Evolutionary conservation across 352 stramenopile species (phyloP).

Genomic region (Phytopythium oedochilum): DNA sequence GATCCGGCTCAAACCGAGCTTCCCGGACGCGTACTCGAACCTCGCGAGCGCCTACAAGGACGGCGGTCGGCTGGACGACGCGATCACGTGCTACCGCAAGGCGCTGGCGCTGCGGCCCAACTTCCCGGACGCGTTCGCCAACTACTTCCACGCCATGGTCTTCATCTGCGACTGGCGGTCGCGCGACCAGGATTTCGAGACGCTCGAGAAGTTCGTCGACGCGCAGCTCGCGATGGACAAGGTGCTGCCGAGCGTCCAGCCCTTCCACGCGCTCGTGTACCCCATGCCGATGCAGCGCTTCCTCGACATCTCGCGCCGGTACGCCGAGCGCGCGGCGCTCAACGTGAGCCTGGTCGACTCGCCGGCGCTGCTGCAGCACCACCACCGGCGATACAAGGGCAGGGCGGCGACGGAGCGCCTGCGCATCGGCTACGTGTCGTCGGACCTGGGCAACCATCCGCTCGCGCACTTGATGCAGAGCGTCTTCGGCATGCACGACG

Average conservation of each 20-base stretch:
- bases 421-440: slow-evolving; percentile 88
- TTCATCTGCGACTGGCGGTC: slow-evolving; percentile 92
- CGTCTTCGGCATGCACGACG: slow-evolving; percentile 89
- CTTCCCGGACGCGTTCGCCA: slow-evolving; percentile 91
- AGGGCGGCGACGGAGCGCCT: slow-evolving; percentile 67
- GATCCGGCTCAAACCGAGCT: slow-evolving; percentile 87
- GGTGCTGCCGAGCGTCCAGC: slow-evolving; percentile 86
- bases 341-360: slow-evolving; percentile 87
- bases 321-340: slow-evolving; percentile 80
- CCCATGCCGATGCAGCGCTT: slow-evolving; percentile 76
- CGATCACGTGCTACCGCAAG: slow-evolving; percentile 92
- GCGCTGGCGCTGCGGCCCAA: slow-evolving; percentile 86
- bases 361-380: slow-evolving; percentile 33
- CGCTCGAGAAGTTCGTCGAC: slow-evolving; percentile 59
- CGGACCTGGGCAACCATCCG: slow-evolving; percentile 91
- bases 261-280: slow-evolving; percentile 92
- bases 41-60: slow-evolving; percentile 92
- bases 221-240: slow-evolving; percentile 50
- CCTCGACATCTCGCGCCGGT: slow-evolving; percentile 69
- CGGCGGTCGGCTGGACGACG: slow-evolving; percentile 82
- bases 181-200: slow-evolving; percentile 73
- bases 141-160: slow-evolving; percentile 91
- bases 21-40: slow-evolving; percentile 91
- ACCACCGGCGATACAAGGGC: slow-evolving; percentile 38
- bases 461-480: slow-evolving; percentile 90